A percentile compares a stretch with the other conserved stretches of the same genome.
Conservation (phyloP, 805 yeast species). For the Metschnikowia hibisci region DNA sequence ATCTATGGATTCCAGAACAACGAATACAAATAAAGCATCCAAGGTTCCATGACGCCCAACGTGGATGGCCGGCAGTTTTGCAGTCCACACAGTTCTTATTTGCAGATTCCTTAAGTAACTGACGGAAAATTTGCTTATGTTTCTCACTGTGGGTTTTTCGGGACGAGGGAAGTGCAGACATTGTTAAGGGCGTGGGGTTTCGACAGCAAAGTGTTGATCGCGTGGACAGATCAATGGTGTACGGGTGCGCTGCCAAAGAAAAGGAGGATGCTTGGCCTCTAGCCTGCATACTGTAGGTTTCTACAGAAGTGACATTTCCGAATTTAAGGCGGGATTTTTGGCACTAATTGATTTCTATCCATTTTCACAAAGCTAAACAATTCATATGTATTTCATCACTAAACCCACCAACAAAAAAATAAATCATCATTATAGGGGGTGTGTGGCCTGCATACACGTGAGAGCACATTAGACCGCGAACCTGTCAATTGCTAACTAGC, state of each 20-base stretch:
- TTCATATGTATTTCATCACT: too few species aligned
- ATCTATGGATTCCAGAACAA: slow-evolving; percentile 93
- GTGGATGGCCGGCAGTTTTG: slow-evolving; percentile 81
- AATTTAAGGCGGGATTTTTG: too few species aligned
- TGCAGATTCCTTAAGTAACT: slow-evolving; percentile 69
- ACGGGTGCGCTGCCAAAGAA: slow-evolving; percentile 5
- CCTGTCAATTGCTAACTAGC: not conserved
- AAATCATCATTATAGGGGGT: too few species aligned
- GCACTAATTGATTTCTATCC: too few species aligned
- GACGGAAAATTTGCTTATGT: slow-evolving; percentile 68
- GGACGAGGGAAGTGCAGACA: slow-evolving; percentile 40
- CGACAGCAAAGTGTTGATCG: not conserved
- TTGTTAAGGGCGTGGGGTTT: not conserved
- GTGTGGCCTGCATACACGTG: too few species aligned
- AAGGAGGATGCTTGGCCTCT: too few species aligned
- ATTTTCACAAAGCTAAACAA: too few species aligned
- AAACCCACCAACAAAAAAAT: too few species aligned
- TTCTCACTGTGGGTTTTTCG: slow-evolving; percentile 45
- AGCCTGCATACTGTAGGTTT: too few species aligned
- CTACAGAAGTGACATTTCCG: too few species aligned
- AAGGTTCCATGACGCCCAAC: slow-evolving; percentile 97
- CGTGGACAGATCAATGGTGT: slow-evolving; percentile 7
- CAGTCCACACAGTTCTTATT: slow-evolving; percentile 90
- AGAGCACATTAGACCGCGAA: not conserved
- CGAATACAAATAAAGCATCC: slow-evolving; percentile 92